Conservation (phyloP, 2,329 filamentous ascomycete genomes). For the Fusarium brevicatenulatum region DNA sequence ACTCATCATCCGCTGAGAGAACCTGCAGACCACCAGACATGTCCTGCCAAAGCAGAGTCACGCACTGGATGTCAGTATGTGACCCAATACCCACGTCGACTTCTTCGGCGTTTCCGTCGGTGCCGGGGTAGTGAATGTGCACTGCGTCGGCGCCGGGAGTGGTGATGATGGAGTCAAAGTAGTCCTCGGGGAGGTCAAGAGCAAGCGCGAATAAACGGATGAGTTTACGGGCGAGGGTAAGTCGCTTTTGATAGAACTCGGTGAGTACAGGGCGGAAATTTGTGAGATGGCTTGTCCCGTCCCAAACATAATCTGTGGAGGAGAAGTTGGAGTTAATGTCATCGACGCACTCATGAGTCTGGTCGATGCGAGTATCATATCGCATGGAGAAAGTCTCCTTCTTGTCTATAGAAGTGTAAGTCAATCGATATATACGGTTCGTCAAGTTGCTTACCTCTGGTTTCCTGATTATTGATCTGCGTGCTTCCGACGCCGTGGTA, state of each 20-base stretch:
- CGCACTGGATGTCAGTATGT: slow-evolving; percentile 7
- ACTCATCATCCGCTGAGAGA: slow-evolving; percentile 11
- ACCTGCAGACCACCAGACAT: slow-evolving; percentile 10
- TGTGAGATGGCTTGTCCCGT: neutral
- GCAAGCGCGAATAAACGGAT: slow-evolving; percentile 9
- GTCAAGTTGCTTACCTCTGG: neutral
- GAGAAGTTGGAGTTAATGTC: slow-evolving; percentile 10
- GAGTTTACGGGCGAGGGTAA: neutral
- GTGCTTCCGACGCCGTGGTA: slow-evolving; percentile 6
- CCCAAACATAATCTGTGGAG: slow-evolving; percentile 7
- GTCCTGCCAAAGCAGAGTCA: slow-evolving; percentile 20
- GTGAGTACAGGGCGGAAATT: neutral
- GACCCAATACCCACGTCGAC: slow-evolving; percentile 10
- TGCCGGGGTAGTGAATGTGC: slow-evolving; percentile 13
- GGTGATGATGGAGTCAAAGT: slow-evolving; percentile 7
- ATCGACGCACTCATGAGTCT: neutral
- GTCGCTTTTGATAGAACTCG: slow-evolving; percentile 3
- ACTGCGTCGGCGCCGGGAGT: slow-evolving; percentile 10
- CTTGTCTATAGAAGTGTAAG: neutral
- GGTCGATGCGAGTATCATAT: slow-evolving; percentile 10
- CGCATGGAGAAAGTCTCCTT: slow-evolving; percentile 17
- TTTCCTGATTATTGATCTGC: slow-evolving; percentile 13
- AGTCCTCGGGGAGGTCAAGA: neutral
- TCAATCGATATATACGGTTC: fast-evolving
- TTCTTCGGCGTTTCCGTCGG: neutral